Percentiles rank a stretch among this genome's conserved stretches.
Conservation (phyloP, 352 stramenopile genomes). For the Globisporangium takayamanum region DNA sequence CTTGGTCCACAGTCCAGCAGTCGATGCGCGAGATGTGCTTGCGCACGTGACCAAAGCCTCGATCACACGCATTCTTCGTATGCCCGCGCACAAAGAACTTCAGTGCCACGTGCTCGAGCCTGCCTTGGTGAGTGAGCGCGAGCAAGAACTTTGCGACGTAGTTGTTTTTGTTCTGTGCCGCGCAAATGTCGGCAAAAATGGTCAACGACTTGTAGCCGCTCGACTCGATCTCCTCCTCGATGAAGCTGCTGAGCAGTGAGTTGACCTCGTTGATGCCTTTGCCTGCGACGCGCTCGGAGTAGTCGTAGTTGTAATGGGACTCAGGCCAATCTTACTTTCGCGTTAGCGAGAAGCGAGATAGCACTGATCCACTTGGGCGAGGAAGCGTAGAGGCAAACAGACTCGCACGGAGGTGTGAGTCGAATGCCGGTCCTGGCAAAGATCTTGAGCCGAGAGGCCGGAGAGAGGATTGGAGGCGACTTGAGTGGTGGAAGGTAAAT, state of each 20-base stretch:
- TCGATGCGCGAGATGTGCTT: not conserved
- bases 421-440: no score
- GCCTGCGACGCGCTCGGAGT: constrained; percentile 1
- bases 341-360: no score
- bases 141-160: not conserved
- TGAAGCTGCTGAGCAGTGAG: not conserved
- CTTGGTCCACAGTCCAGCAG: not conserved
- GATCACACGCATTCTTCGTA: not conserved
- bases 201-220: not conserved
- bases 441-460: no score
- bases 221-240: not conserved
- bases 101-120: not conserved
- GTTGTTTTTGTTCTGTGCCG: not conserved
- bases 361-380: no score
- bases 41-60: not conserved
- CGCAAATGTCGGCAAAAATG: not conserved
- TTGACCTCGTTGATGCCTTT: not conserved
- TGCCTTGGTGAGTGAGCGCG: not conserved
- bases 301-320: constrained; percentile 11
- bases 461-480: no score
- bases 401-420: no score
- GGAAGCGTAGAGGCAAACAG: no score
- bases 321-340: no score
- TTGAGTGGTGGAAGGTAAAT: no score
- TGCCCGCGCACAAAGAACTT: not conserved